Conservation (phyloP, 169 alveolate species). For the Plasmodium coatneyi region DNA sequence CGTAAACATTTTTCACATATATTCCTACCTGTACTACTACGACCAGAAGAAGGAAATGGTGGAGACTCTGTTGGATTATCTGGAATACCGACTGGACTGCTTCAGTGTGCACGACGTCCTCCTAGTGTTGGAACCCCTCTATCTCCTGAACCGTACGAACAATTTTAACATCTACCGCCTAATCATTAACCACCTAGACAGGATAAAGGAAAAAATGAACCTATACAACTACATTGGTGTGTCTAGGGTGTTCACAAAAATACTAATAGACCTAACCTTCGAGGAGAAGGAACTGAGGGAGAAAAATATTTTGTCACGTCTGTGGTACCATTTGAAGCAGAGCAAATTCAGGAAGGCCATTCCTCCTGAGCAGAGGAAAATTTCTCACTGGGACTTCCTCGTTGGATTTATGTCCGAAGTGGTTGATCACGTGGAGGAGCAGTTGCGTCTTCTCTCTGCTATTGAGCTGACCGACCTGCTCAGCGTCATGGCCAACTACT, state of each 20-base stretch:
- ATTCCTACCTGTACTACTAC: conserved; percentile 59
- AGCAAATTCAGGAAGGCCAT: conserved; percentile 31
- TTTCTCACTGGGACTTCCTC: conserved; percentile 42
- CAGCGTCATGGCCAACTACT: conserved; percentile 68
- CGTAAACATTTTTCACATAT: conserved; percentile 40
- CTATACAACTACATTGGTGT: conserved; percentile 66
- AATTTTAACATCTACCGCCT: conserved; percentile 59
- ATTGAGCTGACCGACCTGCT: conserved; percentile 67
- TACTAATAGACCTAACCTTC: conserved; percentile 26
- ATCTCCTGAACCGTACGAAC: conserved; percentile 25
- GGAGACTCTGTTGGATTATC: conserved; percentile 19
- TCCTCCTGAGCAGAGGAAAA: conserved; percentile 34
- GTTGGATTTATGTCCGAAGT: conserved; percentile 24
- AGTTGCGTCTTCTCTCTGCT: conserved; percentile 51
- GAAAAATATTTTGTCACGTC: conserved; percentile 10
- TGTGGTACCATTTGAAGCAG: conserved; percentile 29
- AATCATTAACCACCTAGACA: conserved; percentile 51
- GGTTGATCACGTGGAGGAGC: conserved; percentile 19
- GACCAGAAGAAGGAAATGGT: conserved; percentile 69
- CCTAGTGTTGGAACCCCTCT: conserved; percentile 47
- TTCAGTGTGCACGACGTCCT: conserved; percentile 60
- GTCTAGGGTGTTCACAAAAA: conserved; percentile 54
- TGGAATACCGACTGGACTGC: conserved; percentile 58
- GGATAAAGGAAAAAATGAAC: conserved; percentile 40
- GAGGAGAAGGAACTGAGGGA: neutral